phyloP scores from a whole-genome alignment of 176 grass and related monocot species.

The Tillandsia leiboldiana region DNA sequence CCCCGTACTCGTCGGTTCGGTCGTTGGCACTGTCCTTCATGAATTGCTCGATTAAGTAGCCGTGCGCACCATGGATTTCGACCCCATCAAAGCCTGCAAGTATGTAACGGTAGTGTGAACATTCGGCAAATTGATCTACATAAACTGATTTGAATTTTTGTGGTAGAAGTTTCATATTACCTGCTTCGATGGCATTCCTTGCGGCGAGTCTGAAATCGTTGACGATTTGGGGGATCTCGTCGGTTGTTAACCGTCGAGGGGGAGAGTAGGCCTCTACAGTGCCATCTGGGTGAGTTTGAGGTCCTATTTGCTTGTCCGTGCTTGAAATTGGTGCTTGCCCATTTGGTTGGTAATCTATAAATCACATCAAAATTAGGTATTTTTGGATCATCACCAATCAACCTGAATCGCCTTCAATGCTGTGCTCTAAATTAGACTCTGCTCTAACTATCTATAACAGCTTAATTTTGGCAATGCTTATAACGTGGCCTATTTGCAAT shows the following conservation, averaged over 20 bases:
- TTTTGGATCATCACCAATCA: too few species aligned
- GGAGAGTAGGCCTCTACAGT: neutral
- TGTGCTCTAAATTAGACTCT: too few species aligned
- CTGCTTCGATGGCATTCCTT: constrained; percentile 26
- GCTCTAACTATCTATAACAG: too few species aligned
- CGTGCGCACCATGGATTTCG: constrained; percentile 10
- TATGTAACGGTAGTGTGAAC: neutral
- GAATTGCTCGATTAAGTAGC: constrained; percentile 11
- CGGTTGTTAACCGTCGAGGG: constrained; percentile 16
- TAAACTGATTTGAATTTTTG: neutral
- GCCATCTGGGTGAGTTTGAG: neutral
- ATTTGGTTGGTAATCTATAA: constrained; percentile 17
- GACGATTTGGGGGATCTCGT: constrained; percentile 25
- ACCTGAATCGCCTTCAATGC: too few species aligned
- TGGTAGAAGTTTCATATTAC: neutral
- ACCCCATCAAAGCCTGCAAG: neutral
- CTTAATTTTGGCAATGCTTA: too few species aligned
- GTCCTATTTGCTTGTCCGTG: constrained; percentile 11
- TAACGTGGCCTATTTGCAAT: too few species aligned
- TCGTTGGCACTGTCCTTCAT: constrained; percentile 13
- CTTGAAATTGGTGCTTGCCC: constrained; percentile 15
- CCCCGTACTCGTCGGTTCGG: constrained; percentile 10
- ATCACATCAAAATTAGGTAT: too few species aligned
- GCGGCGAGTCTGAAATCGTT: constrained; percentile 28
- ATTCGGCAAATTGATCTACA: neutral